These are phyloP conservation scores for Solanum chaucha DNA, from an alignment of 257 asterid genomes.

Conservation along the genomic window DNA sequence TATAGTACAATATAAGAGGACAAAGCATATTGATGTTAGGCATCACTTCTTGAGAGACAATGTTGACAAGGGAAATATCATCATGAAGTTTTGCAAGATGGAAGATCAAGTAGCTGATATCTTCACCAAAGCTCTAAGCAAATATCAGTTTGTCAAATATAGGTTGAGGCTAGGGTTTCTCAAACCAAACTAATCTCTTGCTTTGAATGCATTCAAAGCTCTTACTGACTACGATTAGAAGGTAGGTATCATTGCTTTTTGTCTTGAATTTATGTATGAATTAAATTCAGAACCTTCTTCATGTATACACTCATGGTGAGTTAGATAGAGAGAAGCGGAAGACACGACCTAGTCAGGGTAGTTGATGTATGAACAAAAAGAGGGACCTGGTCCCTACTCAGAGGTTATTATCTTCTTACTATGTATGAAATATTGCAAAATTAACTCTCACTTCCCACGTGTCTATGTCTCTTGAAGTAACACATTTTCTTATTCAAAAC, in stretches of 20 bases:
- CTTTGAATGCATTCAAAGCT: too few relatives aligned
- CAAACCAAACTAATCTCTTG: neutral
- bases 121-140: neutral
- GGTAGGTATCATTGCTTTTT: too few relatives aligned
- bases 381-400: neutral
- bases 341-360: neutral
- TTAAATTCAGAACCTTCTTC: too few relatives aligned
- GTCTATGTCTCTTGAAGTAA: neutral
- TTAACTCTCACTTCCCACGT: too few relatives aligned
- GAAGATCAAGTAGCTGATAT: neutral
- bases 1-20: neutral
- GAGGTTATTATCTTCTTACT: neutral
- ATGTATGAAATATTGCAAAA: neutral
- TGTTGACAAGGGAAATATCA: neutral
- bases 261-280: neutral
- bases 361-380: neutral
- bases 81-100: neutral
- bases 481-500: neutral
- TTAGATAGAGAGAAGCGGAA: too few relatives aligned
- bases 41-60: neutral
- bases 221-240: neutral
- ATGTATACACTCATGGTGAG: too few relatives aligned
- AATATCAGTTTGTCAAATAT: neutral
- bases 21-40: neutral
- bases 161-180: neutral